phyloP scores from a whole-genome alignment of 345 rosid species.

The Adansonia digitata region DNA sequence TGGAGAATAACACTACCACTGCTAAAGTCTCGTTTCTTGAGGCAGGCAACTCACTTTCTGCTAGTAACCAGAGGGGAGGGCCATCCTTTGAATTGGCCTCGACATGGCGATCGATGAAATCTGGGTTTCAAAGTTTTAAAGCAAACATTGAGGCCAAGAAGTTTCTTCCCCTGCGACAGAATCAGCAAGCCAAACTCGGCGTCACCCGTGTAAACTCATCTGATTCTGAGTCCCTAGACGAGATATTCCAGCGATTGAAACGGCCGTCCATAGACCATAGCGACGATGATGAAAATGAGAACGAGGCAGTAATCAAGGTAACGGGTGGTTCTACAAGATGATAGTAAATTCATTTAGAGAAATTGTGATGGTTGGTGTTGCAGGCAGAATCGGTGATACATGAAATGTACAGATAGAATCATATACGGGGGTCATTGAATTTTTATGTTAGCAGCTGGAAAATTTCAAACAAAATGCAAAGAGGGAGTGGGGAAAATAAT shows the following conservation, averaged over 20 bases:
- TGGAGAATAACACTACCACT: constrained; percentile 53
- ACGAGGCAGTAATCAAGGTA: constrained; percentile 15
- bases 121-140: constrained; percentile 76
- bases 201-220: constrained; percentile 36
- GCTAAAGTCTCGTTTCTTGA: constrained; percentile 78
- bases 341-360: constrained; percentile 10
- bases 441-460: no score
- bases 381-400: constrained; percentile 11
- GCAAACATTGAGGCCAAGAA: constrained; percentile 64
- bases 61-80: constrained; percentile 22
- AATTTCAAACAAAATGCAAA: no score
- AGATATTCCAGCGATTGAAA: constrained; percentile 83
- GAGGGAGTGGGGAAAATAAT: no score
- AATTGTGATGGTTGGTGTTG: not conserved
- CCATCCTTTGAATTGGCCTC: constrained; percentile 56
- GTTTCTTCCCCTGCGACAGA: constrained; percentile 61
- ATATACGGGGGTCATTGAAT: no score
- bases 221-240: constrained; percentile 59
- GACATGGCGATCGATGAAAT: constrained; percentile 83
- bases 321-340: constrained; percentile 26
- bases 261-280: constrained; percentile 47
- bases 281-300: constrained; percentile 27
- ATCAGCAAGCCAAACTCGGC: constrained; percentile 33
- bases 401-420: constrained; percentile 29
- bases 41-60: constrained; percentile 26